These are phyloP conservation scores for Nigrograna mackinnonii DNA, from an alignment of 2,329 filamentous ascomycete species.

Conservation along the genomic window DNA sequence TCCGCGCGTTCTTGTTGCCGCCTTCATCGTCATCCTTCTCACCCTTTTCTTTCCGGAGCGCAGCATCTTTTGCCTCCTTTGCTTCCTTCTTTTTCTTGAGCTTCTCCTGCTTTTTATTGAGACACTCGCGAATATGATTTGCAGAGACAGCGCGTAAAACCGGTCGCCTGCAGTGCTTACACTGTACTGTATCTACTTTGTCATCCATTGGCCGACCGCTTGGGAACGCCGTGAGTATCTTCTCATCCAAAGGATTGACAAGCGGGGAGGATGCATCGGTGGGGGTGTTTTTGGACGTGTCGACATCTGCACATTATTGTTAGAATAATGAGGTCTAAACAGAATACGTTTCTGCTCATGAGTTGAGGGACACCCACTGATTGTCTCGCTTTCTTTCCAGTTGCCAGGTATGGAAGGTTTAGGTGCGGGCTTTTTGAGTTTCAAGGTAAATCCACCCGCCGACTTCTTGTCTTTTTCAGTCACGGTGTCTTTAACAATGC, in stretches of 20 bases:
- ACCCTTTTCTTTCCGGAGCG: slow-evolving; percentile 51
- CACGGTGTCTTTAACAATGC: slow-evolving; percentile 35
- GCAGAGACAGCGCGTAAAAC: slow-evolving; percentile 75
- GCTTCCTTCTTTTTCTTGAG: slow-evolving; percentile 66
- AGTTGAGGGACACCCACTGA: slow-evolving; percentile 55
- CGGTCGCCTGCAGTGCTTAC: slow-evolving; percentile 93
- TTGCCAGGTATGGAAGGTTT: slow-evolving; percentile 70
- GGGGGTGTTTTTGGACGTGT: slow-evolving; percentile 24
- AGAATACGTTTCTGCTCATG: no score
- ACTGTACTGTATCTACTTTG: slow-evolving; percentile 73
- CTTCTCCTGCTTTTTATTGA: slow-evolving; percentile 77
- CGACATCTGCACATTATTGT: slow-evolving; percentile 19
- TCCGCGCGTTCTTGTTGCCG: slow-evolving; percentile 42
- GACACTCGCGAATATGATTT: slow-evolving; percentile 79
- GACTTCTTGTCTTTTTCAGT: slow-evolving; percentile 45
- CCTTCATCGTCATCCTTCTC: slow-evolving; percentile 47
- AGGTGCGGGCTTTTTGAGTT: slow-evolving; percentile 63
- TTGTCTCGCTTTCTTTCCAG: slow-evolving; percentile 69
- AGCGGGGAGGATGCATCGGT: slow-evolving; percentile 34
- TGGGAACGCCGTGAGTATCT: slow-evolving; percentile 75
- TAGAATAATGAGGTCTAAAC: neutral
- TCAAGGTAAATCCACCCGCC: slow-evolving; percentile 28
- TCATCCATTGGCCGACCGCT: slow-evolving; percentile 84
- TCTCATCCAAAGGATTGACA: slow-evolving; percentile 70
- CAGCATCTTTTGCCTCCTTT: slow-evolving; percentile 58